phyloP scores from a whole-genome alignment of 2,329 filamentous ascomycete genomes.

The Sphaerostilbella broomeana region DNA sequence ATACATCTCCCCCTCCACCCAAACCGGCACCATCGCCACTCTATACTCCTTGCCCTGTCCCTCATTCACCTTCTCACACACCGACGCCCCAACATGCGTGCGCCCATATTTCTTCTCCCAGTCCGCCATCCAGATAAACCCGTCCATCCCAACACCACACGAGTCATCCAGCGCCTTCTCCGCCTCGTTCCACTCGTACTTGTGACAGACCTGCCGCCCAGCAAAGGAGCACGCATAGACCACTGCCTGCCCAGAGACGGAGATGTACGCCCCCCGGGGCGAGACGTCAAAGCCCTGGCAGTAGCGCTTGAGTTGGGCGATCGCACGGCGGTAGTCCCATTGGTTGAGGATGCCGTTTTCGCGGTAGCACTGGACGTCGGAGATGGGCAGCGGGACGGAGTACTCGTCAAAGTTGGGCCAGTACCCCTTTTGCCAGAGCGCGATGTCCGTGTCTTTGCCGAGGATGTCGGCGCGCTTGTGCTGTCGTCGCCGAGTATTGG shows the following conservation, averaged over 20 bases:
- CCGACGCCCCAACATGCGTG: neutral
- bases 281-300: neutral
- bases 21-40: neutral
- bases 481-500: neutral
- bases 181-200: constrained; percentile 2
- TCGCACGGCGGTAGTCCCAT: constrained; percentile 2
- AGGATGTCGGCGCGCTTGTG: neutral
- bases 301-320: neutral
- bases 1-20: constrained; percentile 1
- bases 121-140: neutral
- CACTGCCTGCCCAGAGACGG: neutral
- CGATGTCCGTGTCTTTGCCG: neutral
- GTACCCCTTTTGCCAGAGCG: neutral
- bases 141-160: neutral
- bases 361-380: neutral
- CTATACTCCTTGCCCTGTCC: neutral
- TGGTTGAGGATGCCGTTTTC: neutral
- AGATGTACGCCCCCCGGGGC: neutral
- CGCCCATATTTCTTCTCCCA: constrained; percentile 2
- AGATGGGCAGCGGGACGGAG: neutral
- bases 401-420: neutral
- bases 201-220: neutral
- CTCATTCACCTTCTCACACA: constrained; percentile 1
- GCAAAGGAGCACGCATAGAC: constrained; percentile 2
- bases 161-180: neutral